Evolutionary conservation across 305 asterid species (phyloP).

Genomic region (Striga hermonthica): DNA sequence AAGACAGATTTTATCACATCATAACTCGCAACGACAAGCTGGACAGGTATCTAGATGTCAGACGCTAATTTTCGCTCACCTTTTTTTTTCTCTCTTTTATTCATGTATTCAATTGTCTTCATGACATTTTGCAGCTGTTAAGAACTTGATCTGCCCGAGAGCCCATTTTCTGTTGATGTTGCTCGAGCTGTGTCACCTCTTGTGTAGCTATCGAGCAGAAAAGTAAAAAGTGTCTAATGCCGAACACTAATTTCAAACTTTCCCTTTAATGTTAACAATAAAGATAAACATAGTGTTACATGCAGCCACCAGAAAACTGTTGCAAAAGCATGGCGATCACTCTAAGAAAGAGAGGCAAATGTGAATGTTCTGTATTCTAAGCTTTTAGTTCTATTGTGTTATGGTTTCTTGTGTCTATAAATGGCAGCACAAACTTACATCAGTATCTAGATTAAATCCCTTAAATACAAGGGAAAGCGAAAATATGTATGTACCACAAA

Average conservation of each 20-base stretch:
- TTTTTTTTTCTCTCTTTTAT: too few species aligned
- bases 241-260: too few species aligned
- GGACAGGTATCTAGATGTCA: conserved; percentile 32
- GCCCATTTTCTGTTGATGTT: conserved; percentile 44
- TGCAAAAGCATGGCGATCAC: too few species aligned
- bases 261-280: too few species aligned
- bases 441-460: too few species aligned
- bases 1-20: conserved; percentile 28
- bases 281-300: neutral
- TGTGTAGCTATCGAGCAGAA: conserved; percentile 27
- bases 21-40: conserved; percentile 26
- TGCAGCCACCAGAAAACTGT: neutral
- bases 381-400: too few species aligned
- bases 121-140: conserved; percentile 33
- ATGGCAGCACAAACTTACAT: too few species aligned
- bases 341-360: too few species aligned
- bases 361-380: neutral
- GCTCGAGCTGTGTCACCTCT: conserved; percentile 32
- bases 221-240: neutral
- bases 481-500: too few species aligned
- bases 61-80: neutral
- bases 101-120: neutral
- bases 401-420: too few species aligned
- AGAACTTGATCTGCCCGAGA: conserved; percentile 49
- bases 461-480: too few species aligned